phyloP scores from a whole-genome alignment of 129 eudicot species.

The Saussurea involucrata region DNA sequence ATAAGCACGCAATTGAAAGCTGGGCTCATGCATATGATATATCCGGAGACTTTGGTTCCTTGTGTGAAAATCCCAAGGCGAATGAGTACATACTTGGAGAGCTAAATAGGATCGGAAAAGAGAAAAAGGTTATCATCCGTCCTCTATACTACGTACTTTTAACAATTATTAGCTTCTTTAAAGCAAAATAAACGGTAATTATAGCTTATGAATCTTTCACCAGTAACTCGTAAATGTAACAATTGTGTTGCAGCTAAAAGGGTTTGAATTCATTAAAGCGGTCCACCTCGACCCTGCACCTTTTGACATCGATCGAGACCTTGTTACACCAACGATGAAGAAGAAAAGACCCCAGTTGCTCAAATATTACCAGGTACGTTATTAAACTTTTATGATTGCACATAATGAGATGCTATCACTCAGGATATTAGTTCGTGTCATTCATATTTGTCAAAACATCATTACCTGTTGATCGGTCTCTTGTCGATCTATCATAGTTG shows the following conservation, averaged over 20 bases:
- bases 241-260: slow-evolving; percentile 66
- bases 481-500: no score
- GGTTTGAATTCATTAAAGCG: slow-evolving; percentile 73
- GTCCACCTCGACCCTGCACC: slow-evolving; percentile 77
- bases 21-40: slow-evolving; percentile 63
- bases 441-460: no score
- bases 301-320: slow-evolving; percentile 94
- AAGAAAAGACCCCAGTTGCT: slow-evolving; percentile 87
- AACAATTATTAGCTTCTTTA: not conserved
- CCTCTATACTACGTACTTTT: not conserved
- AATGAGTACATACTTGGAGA: slow-evolving; percentile 63
- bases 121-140: slow-evolving; percentile 58
- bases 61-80: slow-evolving; percentile 60
- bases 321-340: slow-evolving; percentile 76
- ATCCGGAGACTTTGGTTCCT: slow-evolving; percentile 55
- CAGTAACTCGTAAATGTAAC: not conserved
- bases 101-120: slow-evolving; percentile 59
- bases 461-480: no score
- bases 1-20: slow-evolving; percentile 50
- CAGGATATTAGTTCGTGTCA: not conserved
- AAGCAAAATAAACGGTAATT: not conserved
- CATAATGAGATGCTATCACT: not conserved
- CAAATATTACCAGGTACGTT: slow-evolving; percentile 67
- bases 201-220: not conserved
- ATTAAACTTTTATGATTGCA: not conserved